Base-by-base conservation (phyloP, 768 basidiomycete species). In the Hortiboletus flavorubellus region DNA sequence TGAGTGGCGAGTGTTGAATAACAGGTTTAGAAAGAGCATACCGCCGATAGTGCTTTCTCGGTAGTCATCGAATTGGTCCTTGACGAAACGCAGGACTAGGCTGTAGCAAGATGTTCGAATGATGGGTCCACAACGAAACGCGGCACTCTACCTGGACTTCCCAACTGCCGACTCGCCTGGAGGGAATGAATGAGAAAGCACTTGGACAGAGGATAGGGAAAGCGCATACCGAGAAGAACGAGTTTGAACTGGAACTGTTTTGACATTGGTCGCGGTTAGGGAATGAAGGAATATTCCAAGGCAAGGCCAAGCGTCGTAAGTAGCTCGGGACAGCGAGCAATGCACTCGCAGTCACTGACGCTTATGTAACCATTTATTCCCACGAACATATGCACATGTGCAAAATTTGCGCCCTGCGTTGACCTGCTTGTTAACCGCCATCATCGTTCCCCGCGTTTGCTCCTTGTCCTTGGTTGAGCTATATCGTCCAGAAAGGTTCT, bases 101-200 rank as follows among this genome's bases (percentile, higher is more conserved):
- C 92, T 95, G 67, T 68, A 64, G 60, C 61, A 52, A 41, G 57
- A 48, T 31, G 46, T 48, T 58, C 53, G 54, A 68, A 56, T 48
- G 58, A 68, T 66, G 71, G 68, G 41, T 37, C 54, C 63, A 59
- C 48, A n/a, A 46, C 40, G 33, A 37, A 41, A 37, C 26, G 45
- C 35, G 21, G 39, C 53, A 46, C 52, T 68, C 52, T 73, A 91
- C 91, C 91, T 92, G 57, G 89, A 92, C 80, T 99, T 99, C 49
- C 97, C 97, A 47, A 99, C 97, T 42, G 97, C 96, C 39, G 91
- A 94, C 78, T 98, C 95, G 65, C 95, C 94, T 97, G 67, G 40
- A 46, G 29, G 33, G 12, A 54, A 43, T 26, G 56, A 11, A 59
- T 68, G 35, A 63, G 59, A 29, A n/a, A 14, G 35, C 0, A 15